Evolutionary conservation across 345 rosid genomes (phyloP).

Genomic region (Aurinia saxatilis): DNA sequence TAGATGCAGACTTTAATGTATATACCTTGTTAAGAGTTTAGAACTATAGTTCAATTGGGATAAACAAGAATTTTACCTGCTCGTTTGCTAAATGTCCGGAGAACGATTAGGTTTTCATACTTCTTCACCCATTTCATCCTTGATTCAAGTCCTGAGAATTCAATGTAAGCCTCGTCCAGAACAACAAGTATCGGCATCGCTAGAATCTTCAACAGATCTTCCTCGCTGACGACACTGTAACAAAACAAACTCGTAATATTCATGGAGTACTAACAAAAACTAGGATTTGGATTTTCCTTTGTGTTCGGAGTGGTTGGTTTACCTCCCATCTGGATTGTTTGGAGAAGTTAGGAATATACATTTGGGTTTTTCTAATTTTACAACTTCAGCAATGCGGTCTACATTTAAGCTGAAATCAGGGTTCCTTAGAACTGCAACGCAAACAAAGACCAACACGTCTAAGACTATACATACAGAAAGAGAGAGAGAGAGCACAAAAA

Average conservation of each 20-base stretch:
- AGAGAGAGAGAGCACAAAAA: background rate
- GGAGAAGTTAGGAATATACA: slow-evolving; percentile 94
- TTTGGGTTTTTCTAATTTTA: slow-evolving; percentile 72
- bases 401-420: slow-evolving; percentile 81
- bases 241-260: background rate
- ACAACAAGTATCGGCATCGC: slow-evolving; percentile 81
- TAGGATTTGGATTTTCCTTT: background rate
- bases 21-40: background rate
- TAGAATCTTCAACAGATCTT: slow-evolving; percentile 71
- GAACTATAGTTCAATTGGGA: background rate
- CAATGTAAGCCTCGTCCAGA: slow-evolving; percentile 90
- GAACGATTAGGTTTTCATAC: slow-evolving; percentile 82
- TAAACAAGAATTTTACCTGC: slow-evolving; percentile 51
- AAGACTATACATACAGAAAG: background rate
- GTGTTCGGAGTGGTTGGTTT: background rate
- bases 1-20: background rate
- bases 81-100: slow-evolving; percentile 96
- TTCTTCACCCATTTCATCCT: slow-evolving; percentile 92
- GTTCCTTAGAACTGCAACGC: slow-evolving; percentile 66
- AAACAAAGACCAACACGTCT: background rate
- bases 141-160: slow-evolving; percentile 80
- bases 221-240: slow-evolving; percentile 64
- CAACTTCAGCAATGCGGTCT: slow-evolving; percentile 59
- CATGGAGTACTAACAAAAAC: background rate
- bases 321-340: slow-evolving; percentile 99